Evolutionary conservation across 768 basidiomycete species (phyloP), one percentile per base, ranked within the genome.

Genomic region (Podaxis sp.): DNA sequence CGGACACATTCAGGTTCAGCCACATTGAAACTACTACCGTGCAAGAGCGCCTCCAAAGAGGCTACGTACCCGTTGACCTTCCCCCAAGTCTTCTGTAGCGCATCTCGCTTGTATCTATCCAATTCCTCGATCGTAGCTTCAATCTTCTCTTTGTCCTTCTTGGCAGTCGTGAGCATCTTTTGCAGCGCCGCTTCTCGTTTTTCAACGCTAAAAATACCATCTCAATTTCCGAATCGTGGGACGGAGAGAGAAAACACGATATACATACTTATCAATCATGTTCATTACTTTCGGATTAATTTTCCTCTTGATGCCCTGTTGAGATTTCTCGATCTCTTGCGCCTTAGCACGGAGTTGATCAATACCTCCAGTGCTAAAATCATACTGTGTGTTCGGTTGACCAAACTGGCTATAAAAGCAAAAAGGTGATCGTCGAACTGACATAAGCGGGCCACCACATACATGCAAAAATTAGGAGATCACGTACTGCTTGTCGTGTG

Each of bases 231-330:
- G 41, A 4, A 15, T 41, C 36, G 6, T 22, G 1, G 44, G 30
- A 4, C 15, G 37, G 54, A 22, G 24, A 55, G 44, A 13, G 20
- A 26, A 48, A 24, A 28, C 36, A 28, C 64, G 46, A 24, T 24
- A 72, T 6, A 75, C 87, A 63, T 65, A 97, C 95, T 85, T 89
- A 67, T 97, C 96, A 55, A 98, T 93, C 91, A 96, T 96, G 68
- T 89, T 93, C 79, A 97, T 87, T 51, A 95, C 95, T 74, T 96
- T 97, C 2, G 89, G 89, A 68, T 99, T 99, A 69, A 99, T 83
- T 74, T 96, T 97, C 79, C 95, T 94, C 79, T 95, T 96, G 87
- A 94, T 88, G 22, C 88, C 87, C 68, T 89, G 89, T 71, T 93
- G 93, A 51, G 87, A 80, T 20, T 84, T 79, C 66, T 93, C 88